phyloP scores from a whole-genome alignment of 2,329 filamentous ascomycete genomes.

The Dothiorella sarmentorum region DNA sequence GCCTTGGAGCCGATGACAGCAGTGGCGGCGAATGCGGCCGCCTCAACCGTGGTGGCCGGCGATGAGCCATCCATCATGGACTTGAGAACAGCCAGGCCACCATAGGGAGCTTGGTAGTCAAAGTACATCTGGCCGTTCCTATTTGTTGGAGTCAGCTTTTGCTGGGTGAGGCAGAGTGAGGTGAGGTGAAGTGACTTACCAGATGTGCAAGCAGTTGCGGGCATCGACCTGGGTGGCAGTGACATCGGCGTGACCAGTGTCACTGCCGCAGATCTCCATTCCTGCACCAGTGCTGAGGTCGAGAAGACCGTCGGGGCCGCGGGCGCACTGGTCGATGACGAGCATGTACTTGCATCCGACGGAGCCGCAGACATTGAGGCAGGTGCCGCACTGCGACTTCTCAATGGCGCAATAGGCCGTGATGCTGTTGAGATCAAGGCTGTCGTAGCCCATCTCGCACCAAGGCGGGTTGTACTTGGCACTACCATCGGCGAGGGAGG shows the following conservation, averaged over 20 bases:
- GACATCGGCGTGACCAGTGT: slow-evolving; percentile 6
- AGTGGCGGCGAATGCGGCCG: neutral
- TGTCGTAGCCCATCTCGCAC: slow-evolving; percentile 10
- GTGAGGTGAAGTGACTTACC: neutral
- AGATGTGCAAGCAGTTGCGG: slow-evolving; percentile 10
- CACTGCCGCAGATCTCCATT: slow-evolving; percentile 5
- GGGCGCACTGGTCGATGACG: slow-evolving; percentile 65
- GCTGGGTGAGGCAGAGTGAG: neutral
- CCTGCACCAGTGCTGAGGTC: slow-evolving; percentile 14
- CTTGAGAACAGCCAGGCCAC: neutral
- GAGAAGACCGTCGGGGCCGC: slow-evolving; percentile 2
- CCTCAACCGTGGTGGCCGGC: neutral
- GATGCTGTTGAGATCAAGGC: slow-evolving; percentile 7
- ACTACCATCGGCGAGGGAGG: neutral
- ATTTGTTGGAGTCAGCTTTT: neutral
- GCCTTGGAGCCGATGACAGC: neutral
- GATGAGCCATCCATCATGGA: neutral
- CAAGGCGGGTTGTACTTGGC: slow-evolving; percentile 13
- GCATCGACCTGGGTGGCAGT: slow-evolving; percentile 3
- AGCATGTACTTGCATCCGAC: slow-evolving; percentile 98
- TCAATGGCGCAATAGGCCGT: slow-evolving; percentile 12
- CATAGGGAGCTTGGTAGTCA: neutral
- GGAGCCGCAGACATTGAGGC: slow-evolving; percentile 79
- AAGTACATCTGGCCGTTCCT: slow-evolving; percentile 15
- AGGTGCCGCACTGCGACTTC: slow-evolving; percentile 47